Conservation (phyloP, 257 asterid genomes). For the Nicotiana knightiana region DNA sequence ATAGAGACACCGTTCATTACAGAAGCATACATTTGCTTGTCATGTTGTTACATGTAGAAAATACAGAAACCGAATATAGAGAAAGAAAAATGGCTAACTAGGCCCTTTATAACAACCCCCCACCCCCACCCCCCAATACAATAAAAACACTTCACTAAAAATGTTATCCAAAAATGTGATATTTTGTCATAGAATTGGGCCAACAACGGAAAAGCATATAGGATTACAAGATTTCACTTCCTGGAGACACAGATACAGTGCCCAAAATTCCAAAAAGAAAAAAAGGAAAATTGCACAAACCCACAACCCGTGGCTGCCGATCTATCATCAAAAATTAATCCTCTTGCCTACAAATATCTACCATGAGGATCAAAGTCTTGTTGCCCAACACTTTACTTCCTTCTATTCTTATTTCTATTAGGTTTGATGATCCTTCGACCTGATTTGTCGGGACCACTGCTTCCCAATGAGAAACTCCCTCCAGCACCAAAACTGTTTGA, state of each 20-base stretch:
- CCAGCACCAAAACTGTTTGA: constrained; percentile 50
- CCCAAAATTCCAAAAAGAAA: not conserved
- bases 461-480: constrained; percentile 82
- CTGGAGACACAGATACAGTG: not conserved
- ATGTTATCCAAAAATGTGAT: constrained; percentile 21
- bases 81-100: not conserved
- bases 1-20: not conserved
- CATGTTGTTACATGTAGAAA: not conserved
- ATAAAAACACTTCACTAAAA: constrained; percentile 9
- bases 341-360: not conserved
- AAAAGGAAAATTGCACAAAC: not conserved
- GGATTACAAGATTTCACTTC: constrained; percentile 3
- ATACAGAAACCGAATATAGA: not conserved
- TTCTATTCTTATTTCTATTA: constrained; percentile 44
- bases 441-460: constrained; percentile 53
- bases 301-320: not conserved
- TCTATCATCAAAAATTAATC: not conserved
- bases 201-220: not conserved
- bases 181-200: constrained; percentile 17
- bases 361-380: not conserved
- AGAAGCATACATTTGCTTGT: not conserved
- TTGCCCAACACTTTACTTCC: constrained; percentile 30
- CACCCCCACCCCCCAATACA: constrained; percentile 4
- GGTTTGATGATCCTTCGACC: constrained; percentile 40
- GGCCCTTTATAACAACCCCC: not conserved